phyloP scores from a whole-genome alignment of 2,329 filamentous ascomycete genomes.

The Phyllosticta paracitricarpa region DNA sequence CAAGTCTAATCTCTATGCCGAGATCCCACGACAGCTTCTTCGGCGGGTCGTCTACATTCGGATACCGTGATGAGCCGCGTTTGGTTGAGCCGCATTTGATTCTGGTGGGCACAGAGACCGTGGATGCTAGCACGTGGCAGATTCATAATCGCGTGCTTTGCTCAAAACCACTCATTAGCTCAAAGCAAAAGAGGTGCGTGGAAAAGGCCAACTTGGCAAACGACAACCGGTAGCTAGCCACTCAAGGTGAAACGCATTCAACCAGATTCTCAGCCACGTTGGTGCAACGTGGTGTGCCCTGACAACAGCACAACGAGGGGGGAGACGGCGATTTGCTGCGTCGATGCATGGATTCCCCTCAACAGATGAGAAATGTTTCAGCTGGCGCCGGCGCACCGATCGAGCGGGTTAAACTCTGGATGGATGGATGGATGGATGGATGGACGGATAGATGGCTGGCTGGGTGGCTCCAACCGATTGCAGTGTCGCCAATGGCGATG shows the following conservation, averaged over 20 bases:
- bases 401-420: neutral
- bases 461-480: neutral
- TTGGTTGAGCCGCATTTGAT: too few relatives aligned
- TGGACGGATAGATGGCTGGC: too few relatives aligned
- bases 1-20: neutral
- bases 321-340: neutral
- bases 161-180: too few relatives aligned
- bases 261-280: neutral
- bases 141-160: too few relatives aligned
- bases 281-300: neutral
- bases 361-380: neutral
- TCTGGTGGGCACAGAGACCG: too few relatives aligned
- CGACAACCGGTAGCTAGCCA: neutral
- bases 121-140: too few relatives aligned
- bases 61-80: too few relatives aligned
- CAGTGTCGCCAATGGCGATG: neutral
- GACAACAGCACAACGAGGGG: neutral
- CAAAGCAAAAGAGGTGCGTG: too few relatives aligned
- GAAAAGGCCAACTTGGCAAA: neutral
- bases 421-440: too few relatives aligned
- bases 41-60: too few relatives aligned
- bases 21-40: neutral
- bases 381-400: neutral
- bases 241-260: neutral
- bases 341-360: neutral